Percentiles rank a stretch among this genome's conserved stretches.
Conservation (phyloP, 2,329 filamentous ascomycete species). For the Alternaria sp. region DNA sequence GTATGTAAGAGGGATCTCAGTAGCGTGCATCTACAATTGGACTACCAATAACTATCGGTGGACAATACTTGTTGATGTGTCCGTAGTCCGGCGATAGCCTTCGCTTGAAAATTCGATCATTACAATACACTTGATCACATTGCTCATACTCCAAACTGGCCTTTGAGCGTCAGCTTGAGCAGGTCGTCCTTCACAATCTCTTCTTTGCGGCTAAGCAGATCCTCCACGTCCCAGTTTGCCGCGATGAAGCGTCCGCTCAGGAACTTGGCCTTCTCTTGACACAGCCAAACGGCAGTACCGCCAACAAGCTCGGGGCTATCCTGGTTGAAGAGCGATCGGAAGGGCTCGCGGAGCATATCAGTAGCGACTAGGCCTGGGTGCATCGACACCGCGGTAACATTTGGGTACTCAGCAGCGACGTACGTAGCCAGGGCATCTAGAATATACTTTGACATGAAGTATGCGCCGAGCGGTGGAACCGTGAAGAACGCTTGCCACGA, state of each 20-base stretch:
- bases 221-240: slow-evolving; percentile 44
- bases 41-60: no score
- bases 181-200: slow-evolving; percentile 25
- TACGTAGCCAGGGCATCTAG: slow-evolving; percentile 19
- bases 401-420: slow-evolving; percentile 26
- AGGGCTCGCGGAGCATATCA: slow-evolving; percentile 25
- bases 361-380: slow-evolving; percentile 28
- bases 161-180: slow-evolving; percentile 27
- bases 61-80: no score
- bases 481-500: slow-evolving; percentile 19
- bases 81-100: no score
- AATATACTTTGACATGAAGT: slow-evolving; percentile 23
- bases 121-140: no score
- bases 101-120: no score
- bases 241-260: slow-evolving; percentile 37
- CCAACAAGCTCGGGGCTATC: slow-evolving; percentile 42
- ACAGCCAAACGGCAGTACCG: slow-evolving; percentile 36
- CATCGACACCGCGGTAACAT: slow-evolving; percentile 23
- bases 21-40: no score
- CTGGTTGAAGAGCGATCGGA: slow-evolving; percentile 17
- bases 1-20: no score
- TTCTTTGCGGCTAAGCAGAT: slow-evolving; percentile 30
- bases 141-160: slow-evolving; percentile 17
- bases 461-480: slow-evolving; percentile 17
- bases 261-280: slow-evolving; percentile 34